A percentile compares a stretch with the other conserved stretches of the same genome.
Conservation (phyloP, 306 rosid species). For the Malus orientalis region DNA sequence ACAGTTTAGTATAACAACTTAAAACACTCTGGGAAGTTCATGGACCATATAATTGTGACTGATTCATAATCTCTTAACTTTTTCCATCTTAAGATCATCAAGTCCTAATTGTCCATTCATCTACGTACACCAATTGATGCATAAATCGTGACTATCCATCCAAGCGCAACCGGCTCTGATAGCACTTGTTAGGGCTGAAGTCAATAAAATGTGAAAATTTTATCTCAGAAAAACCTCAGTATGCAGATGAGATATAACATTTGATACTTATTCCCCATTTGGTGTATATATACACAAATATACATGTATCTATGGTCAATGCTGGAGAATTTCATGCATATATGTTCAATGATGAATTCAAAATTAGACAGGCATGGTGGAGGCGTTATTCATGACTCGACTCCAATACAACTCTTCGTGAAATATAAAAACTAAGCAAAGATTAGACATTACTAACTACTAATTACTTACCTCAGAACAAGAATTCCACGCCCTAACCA, state of each 20-base stretch:
- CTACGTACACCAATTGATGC: neutral
- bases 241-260: neutral
- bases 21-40: neutral
- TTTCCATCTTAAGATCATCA: neutral
- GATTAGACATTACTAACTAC: neutral
- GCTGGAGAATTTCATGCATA: neutral
- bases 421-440: neutral
- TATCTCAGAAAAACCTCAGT: neutral
- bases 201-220: neutral
- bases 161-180: too few species aligned
- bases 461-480: slow-evolving; percentile 37
- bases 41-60: neutral
- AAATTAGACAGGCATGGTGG: neutral
- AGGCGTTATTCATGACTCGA: neutral
- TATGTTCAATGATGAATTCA: neutral
- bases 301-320: neutral
- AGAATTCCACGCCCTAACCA: slow-evolving; percentile 51
- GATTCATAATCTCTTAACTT: neutral
- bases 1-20: neutral
- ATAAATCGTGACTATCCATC: too few species aligned
- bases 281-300: too few species aligned
- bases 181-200: too few species aligned
- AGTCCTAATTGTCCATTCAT: neutral
- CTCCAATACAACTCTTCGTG: neutral
- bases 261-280: neutral